Base-by-base conservation (phyloP, 208 protist species). In the Leptomonas seymouri region DNA sequence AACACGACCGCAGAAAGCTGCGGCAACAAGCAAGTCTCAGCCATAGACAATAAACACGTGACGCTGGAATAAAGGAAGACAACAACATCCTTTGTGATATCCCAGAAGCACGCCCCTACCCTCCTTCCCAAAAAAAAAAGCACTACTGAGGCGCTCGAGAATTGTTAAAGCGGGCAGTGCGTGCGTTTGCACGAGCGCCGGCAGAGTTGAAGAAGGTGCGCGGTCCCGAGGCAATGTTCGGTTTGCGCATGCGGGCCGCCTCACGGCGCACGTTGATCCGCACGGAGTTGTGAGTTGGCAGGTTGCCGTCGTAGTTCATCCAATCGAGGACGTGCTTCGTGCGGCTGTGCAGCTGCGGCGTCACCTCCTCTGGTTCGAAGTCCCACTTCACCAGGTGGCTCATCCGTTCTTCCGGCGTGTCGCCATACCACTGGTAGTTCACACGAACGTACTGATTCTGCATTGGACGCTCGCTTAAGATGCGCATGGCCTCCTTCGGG, bases 371-470 rank as follows among this genome's bases (percentile, higher is more conserved):
- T 12, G 86, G 80, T 6, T 93, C 91, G 65, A 88, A 93, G 78
- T 93, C 88, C 97, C 76, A 97, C 59, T 87, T 74, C 46, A 95
- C 87, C 27, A 93, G 69, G 69, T 97, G 92, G 45, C 78, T 85
- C 76, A 82, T 82, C 49, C 92, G 87, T 81, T 97, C 87, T 66
- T 94, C 89, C 5, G 88, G 86, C 5, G 92, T 95, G 67, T 97
- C 92, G 63, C 92, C 92, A 69, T 85, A 94, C 92, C 92, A 97
- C 83, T 97, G 92, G 69, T 97, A 97, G 76, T 97, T 81, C 34
- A 97, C 79, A 20, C 89, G 89, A 25, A 97, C 75, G 79, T 94
- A 97, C 66, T 90, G 82, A 59, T 97, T 95, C 64, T 97, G 92
- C 65, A 93, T 71, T 12, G 92, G 87, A 7, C 92, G 85, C 67